Base-by-base conservation (phyloP, 768 basidiomycete genomes). In the Rhizopogon sp. region DNA sequence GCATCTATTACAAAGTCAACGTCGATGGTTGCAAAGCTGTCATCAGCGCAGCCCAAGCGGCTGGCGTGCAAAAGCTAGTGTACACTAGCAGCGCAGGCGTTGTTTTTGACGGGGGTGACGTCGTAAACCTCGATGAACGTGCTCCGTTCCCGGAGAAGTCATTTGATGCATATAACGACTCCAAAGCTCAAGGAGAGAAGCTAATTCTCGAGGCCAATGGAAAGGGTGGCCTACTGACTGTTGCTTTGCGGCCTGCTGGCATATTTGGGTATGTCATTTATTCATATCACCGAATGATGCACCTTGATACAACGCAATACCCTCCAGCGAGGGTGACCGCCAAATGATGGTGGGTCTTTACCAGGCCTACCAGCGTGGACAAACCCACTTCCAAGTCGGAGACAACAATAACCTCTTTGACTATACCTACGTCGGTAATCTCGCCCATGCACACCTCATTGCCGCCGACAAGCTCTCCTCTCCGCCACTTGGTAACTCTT, bases 381-480 rank as follows among this genome's bases (percentile, higher is more conserved):
- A 97, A 69, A 93, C 93, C 0, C 85, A 90, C 60, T 90, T 92
- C 77, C 95, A 98, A 70, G 85, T 99, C 60, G 97, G 97, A 39
- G 78, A 88, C 72, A 97, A 98, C 72, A 84, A 80, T 59, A 98
- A 98, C 68, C 72, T 98, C 3, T 93, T 91, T 64, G 97, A 98
- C 71, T 94, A 89, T 83, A 97, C 95, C 5, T 98, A 98, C 66
- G 93, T 98, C 62, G 93, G 85, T 52, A 99, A 99, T 68, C 87
- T 96, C 57, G 96, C 94, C 1, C 82, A 88, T 63, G 95, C 94
- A 3, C 97, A 99, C 68, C 74, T 99, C 13, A 82, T 98, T 50
- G 97, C 97, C 10, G 88, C 90, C 20, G 95, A 98, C 76, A 90
- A 85, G 65, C 83, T 99, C 42, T 77, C 76, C 47, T 72, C 77